phyloP scores from a whole-genome alignment of 768 basidiomycete genomes.

The Rubroboletus satanas region DNA sequence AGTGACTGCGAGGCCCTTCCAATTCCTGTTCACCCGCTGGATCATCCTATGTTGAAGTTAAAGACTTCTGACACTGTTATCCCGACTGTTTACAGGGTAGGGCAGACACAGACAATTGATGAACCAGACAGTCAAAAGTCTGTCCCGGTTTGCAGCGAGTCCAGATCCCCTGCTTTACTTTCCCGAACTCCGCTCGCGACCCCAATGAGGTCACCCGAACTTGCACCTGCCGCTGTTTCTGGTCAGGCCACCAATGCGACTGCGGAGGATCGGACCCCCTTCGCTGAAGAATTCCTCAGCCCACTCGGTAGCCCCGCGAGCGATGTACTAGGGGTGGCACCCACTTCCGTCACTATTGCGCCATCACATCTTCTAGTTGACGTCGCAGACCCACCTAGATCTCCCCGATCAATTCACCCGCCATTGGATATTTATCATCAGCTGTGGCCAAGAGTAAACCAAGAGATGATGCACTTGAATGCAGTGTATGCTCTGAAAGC shows the following conservation, averaged over 20 bases:
- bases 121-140: neutral
- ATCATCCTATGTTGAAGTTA: conserved; percentile 76
- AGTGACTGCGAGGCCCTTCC: conserved; percentile 75
- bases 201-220: neutral
- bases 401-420: conserved; percentile 8
- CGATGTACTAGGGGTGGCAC: neutral
- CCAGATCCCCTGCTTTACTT: neutral
- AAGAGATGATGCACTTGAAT: conserved; percentile 36
- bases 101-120: conserved; percentile 7
- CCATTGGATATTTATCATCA: conserved; percentile 21
- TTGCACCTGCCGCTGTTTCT: neutral
- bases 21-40: conserved; percentile 66
- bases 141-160: neutral
- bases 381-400: conserved; percentile 1
- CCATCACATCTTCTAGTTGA: conserved; percentile 11
- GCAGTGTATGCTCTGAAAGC: conserved; percentile 4
- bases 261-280: neutral
- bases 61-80: conserved; percentile 47
- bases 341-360: neutral
- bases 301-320: conserved; percentile 19
- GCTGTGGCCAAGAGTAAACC: conserved; percentile 35
- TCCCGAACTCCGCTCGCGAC: neutral
- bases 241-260: neutral
- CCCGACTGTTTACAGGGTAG: conserved; percentile 39
- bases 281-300: conserved; percentile 24